Evolutionary conservation across 495 filamentous ascomycete genomes (phyloP).

Genomic region (Penicillium taxi): DNA sequence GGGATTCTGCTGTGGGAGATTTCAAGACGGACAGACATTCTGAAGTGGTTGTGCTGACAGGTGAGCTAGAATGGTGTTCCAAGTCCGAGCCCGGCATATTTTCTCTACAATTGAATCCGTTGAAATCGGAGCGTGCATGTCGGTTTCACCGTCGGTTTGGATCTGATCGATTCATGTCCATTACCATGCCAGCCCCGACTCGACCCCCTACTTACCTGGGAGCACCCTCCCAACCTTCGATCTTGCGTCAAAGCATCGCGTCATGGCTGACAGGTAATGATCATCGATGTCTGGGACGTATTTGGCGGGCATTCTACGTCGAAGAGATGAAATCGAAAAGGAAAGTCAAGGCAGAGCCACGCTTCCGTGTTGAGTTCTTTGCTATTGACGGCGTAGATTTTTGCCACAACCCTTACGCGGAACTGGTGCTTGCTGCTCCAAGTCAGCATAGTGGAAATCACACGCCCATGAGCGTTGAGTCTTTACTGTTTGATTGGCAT

Average conservation of each 20-base stretch:
- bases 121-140: slow-evolving; percentile 38
- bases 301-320: slow-evolving; percentile 42
- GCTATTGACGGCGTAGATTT: slow-evolving; percentile 44
- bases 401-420: slow-evolving; percentile 1
- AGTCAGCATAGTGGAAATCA: slow-evolving; percentile 19
- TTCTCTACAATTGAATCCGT: slow-evolving; percentile 33
- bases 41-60: slow-evolving; percentile 35
- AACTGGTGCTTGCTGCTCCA: slow-evolving; percentile 13
- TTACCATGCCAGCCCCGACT: slow-evolving; percentile 33
- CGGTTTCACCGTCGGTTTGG: slow-evolving; percentile 44
- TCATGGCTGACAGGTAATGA: slow-evolving; percentile 37
- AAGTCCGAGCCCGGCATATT: slow-evolving; percentile 30
- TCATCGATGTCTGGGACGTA: slow-evolving; percentile 36
- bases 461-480: slow-evolving; percentile 30
- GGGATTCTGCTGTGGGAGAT: slow-evolving; percentile 30
- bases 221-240: slow-evolving; percentile 12
- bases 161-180: slow-evolving; percentile 38
- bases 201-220: slow-evolving; percentile 31
- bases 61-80: slow-evolving; percentile 34
- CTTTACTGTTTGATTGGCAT: slow-evolving; percentile 48
- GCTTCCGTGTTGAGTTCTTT: slow-evolving; percentile 45
- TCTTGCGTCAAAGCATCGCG: slow-evolving; percentile 29
- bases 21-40: slow-evolving; percentile 33
- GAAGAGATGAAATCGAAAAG: slow-evolving; percentile 35
- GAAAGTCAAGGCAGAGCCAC: slow-evolving; percentile 19